Percentiles rank a stretch among this genome's conserved stretches.
These are phyloP conservation scores for Piper longum DNA, from an alignment of 164 flowering plant species.

Conservation along the genomic window DNA sequence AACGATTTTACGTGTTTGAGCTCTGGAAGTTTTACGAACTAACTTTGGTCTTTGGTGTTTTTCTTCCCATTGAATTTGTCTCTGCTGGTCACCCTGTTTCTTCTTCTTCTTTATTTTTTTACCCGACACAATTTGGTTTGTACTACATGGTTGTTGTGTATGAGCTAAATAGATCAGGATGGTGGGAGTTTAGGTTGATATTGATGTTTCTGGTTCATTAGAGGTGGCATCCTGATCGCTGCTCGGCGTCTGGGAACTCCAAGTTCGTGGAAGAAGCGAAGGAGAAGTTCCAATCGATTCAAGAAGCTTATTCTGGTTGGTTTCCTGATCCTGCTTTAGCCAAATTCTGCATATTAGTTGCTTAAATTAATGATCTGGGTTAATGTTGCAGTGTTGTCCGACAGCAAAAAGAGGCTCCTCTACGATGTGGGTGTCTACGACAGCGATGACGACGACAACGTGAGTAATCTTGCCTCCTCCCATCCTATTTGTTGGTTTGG, in stretches of 20 bases:
- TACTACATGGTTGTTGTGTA: no score
- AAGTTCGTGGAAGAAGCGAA: conserved; percentile 72
- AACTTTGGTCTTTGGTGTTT: no score
- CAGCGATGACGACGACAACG: conserved; percentile 52
- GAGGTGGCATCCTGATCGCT: conserved; percentile 98
- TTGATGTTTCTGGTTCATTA: conserved; percentile 8
- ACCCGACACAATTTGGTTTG: no score
- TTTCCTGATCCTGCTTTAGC: background rate
- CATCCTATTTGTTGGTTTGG: background rate
- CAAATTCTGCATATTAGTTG: background rate
- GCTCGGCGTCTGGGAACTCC: conserved; percentile 53
- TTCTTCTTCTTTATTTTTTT: no score
- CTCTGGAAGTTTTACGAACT: no score
- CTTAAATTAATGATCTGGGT: background rate
- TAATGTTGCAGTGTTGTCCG: conserved; percentile 55
- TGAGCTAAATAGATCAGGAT: background rate
- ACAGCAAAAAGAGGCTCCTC: conserved; percentile 62
- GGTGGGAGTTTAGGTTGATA: background rate
- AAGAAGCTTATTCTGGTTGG: conserved; percentile 88
- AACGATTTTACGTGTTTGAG: no score
- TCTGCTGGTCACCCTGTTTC: no score
- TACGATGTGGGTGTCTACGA: conserved; percentile 86
- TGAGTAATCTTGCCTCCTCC: conserved; percentile 10
- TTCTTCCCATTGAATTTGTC: no score
- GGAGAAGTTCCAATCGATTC: conserved; percentile 84